Percentiles rank a stretch among this genome's conserved stretches.
Conservation (phyloP, 192 early-diverging fungal genomes). For the Linderina pennispora region DNA sequence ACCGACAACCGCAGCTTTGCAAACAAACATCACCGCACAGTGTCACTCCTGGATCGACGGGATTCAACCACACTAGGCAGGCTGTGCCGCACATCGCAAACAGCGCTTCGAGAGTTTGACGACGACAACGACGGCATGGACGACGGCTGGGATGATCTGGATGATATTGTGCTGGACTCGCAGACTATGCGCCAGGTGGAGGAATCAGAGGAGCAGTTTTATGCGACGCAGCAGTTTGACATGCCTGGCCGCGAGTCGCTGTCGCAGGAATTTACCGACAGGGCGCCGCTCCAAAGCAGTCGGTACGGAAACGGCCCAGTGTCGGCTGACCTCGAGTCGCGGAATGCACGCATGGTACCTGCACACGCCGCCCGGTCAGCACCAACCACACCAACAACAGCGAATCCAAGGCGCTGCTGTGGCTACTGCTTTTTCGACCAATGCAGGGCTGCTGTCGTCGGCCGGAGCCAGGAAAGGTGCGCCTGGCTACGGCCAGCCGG, state of each 20-base stretch:
- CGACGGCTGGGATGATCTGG: slow-evolving; percentile 18
- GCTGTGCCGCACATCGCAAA: no score
- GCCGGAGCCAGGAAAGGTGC: no score
- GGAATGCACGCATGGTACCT: slow-evolving; percentile 10
- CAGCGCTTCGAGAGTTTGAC: no score
- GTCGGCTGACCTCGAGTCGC: neutral
- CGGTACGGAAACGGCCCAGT: neutral
- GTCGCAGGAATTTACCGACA: slow-evolving; percentile 30
- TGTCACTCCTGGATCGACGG: neutral
- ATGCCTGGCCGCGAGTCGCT: slow-evolving; percentile 5
- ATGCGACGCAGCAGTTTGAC: slow-evolving; percentile 31
- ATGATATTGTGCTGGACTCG: slow-evolving; percentile 29
- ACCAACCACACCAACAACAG: slow-evolving; percentile 22
- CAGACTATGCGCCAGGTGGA: slow-evolving; percentile 37
- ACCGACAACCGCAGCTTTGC: neutral
- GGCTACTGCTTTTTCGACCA: neutral
- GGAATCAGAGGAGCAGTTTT: slow-evolving; percentile 36
- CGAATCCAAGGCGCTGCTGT: slow-evolving; percentile 2
- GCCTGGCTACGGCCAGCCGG: no score
- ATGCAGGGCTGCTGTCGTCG: neutral
- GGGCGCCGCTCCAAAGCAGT: neutral
- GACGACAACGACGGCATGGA: slow-evolving; percentile 12
- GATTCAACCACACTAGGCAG: neutral
- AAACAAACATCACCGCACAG: neutral
- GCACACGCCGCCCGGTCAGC: slow-evolving; percentile 10